phyloP scores from a whole-genome alignment of 1,284 basidiomycete species.

The Dichomitus squalens region DNA sequence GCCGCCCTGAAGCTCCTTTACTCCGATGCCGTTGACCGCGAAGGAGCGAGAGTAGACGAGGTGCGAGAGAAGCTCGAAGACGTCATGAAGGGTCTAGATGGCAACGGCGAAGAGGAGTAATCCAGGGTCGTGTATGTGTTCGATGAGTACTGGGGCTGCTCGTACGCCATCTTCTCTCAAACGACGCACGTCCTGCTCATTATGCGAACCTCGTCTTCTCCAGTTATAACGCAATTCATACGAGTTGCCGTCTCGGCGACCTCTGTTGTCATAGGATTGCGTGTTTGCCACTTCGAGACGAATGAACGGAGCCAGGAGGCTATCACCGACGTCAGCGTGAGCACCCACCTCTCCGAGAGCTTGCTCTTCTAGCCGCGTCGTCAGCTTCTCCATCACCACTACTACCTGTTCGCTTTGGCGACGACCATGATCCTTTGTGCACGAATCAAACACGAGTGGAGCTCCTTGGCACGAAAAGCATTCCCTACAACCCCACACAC shows the following conservation, averaged over 20 bases:
- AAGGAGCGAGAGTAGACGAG: conserved; percentile 54
- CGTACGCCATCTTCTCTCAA: background rate
- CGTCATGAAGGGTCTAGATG: conserved; percentile 45
- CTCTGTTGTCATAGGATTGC: too few species aligned
- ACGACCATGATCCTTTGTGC: background rate
- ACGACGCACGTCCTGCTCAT: too few species aligned
- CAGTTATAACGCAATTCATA: too few species aligned
- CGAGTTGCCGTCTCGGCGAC: too few species aligned
- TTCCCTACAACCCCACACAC: too few species aligned
- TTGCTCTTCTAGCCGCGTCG: background rate
- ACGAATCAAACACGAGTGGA: background rate
- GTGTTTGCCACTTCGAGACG: too few species aligned
- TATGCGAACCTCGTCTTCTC: too few species aligned
- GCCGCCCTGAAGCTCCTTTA: conserved; percentile 56
- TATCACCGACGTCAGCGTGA: background rate
- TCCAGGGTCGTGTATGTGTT: background rate
- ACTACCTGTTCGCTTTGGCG: background rate
- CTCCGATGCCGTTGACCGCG: conserved; percentile 49
- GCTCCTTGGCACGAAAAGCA: background rate
- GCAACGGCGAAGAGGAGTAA: background rate
- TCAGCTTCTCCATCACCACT: background rate
- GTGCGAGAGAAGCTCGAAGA: conserved; percentile 54
- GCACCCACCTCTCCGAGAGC: background rate
- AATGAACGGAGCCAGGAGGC: background rate
- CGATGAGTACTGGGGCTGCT: too few species aligned